These are phyloP conservation scores for Ganoderma boninense DNA, from an alignment of 1,284 basidiomycete genomes.

Conservation along the genomic window DNA sequence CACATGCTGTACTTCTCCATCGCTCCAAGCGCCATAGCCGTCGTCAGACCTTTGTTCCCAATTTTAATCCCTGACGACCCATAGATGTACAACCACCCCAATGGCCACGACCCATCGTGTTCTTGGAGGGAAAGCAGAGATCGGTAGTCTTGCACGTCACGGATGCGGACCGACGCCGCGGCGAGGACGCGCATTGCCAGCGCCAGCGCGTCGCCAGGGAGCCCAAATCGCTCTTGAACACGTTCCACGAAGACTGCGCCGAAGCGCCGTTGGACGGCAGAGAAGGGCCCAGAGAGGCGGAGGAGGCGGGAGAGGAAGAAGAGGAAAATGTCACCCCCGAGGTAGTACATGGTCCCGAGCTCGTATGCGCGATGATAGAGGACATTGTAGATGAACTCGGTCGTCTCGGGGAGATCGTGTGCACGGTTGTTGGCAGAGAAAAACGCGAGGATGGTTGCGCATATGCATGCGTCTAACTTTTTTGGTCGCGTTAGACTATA, in stretches of 20 bases:
- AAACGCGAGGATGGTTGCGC: constrained; percentile 56
- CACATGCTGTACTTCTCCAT: background rate
- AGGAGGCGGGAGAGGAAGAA: constrained; percentile 62
- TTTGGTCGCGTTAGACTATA: background rate
- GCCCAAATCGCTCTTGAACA: constrained; percentile 56
- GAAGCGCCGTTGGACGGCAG: constrained; percentile 42
- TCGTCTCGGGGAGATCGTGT: constrained; percentile 49
- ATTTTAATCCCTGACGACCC: constrained; percentile 48
- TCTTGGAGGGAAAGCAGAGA: constrained; percentile 51
- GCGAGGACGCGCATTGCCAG: constrained; percentile 57
- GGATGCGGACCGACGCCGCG: constrained; percentile 49
- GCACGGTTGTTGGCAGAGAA: constrained; percentile 57
- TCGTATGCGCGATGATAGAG: constrained; percentile 54
- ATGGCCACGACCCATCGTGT: constrained; percentile 58
- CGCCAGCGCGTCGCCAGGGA: constrained; percentile 52
- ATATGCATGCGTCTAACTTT: constrained; percentile 49
- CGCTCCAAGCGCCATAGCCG: background rate
- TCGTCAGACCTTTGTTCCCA: constrained; percentile 19
- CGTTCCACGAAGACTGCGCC: constrained; percentile 51
- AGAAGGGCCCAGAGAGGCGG: constrained; percentile 37
- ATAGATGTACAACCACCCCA: constrained; percentile 58
- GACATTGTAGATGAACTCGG: constrained; percentile 55
- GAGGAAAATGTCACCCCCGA: constrained; percentile 58
- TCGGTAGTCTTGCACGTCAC: constrained; percentile 51
- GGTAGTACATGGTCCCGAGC: constrained; percentile 55